Evolutionary conservation across 164 flowering plant species (phyloP).

Genomic region (Vitis rupestris): DNA sequence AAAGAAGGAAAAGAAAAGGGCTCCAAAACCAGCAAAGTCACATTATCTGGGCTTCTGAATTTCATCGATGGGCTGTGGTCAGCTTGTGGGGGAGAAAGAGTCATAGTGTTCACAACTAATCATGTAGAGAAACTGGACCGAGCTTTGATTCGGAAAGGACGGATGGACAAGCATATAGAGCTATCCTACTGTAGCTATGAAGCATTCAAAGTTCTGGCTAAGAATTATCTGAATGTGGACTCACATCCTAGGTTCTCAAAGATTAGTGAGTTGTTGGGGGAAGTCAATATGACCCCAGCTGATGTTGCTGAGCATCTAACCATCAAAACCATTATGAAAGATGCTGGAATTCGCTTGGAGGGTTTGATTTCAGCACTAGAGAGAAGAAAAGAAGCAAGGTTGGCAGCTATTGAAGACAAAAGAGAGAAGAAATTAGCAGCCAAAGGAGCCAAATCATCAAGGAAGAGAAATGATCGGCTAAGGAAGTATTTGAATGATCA

Average conservation of each 20-base stretch:
- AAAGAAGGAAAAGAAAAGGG: conserved; percentile 4
- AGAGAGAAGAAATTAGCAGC: no score
- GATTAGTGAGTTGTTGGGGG: conserved; percentile 22
- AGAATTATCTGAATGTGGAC: conserved; percentile 37
- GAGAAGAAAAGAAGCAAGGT: conserved; percentile 16
- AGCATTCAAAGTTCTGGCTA: conserved; percentile 45
- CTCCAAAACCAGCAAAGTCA: conserved; percentile 19
- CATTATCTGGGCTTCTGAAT: conserved; percentile 30
- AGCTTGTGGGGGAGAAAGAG: conserved; percentile 33
- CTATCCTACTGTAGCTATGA: conserved; percentile 38
- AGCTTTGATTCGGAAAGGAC: conserved; percentile 37
- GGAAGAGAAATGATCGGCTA: no score
- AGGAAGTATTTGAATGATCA: no score
- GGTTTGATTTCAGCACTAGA: conserved; percentile 21
- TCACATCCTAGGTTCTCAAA: conserved; percentile 22
- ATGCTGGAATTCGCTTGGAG: conserved; percentile 10
- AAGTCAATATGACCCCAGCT: conserved; percentile 33
- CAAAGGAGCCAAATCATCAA: no score
- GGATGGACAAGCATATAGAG: conserved; percentile 50
- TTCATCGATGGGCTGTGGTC: conserved; percentile 37
- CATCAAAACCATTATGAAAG: conserved; percentile 15
- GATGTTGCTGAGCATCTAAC: conserved; percentile 46
- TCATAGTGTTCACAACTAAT: conserved; percentile 43
- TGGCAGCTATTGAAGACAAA: background rate
- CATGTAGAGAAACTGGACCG: conserved; percentile 44